A percentile compares a stretch with the other conserved stretches of the same genome.
phyloP scores from a whole-genome alignment of 768 basidiomycete species.

The Rhodotorula sphaerocarpa region DNA sequence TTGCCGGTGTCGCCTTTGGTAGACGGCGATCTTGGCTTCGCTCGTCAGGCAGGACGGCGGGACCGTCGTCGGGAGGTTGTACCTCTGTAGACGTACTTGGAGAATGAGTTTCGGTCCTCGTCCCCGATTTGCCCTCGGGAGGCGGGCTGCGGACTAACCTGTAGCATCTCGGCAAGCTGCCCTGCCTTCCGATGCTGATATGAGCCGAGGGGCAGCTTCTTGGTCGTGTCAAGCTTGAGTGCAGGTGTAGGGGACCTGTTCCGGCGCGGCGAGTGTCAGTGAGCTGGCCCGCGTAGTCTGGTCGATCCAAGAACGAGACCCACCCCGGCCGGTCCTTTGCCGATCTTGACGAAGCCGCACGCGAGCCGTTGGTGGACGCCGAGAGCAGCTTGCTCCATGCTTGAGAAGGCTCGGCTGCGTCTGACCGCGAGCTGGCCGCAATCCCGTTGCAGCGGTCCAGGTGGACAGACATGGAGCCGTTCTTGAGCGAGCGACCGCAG shows the following conservation, averaged over 20 bases:
- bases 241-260: too few relatives aligned
- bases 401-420: too few relatives aligned
- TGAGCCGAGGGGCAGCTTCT: constrained; percentile 1
- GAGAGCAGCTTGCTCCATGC: constrained; percentile 7
- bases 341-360: background rate
- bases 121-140: background rate
- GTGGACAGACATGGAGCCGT: background rate
- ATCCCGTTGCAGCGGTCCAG: constrained; percentile 6
- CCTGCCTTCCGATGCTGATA: constrained; percentile 7
- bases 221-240: constrained; percentile 2
- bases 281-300: too few relatives aligned
- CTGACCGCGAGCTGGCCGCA: background rate
- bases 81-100: background rate
- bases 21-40: background rate
- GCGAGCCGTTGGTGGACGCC: background rate
- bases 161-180: constrained; percentile 11
- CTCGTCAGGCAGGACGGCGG: background rate
- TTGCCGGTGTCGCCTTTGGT: constrained; percentile 8
- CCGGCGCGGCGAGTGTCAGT: too few relatives aligned
- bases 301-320: too few relatives aligned
- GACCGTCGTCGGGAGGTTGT: constrained; percentile 1
- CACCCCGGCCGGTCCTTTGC: too few relatives aligned
- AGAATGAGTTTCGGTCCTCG: too few relatives aligned
- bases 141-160: background rate
- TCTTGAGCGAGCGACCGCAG: constrained; percentile 4